Evolutionary conservation across 2,329 filamentous ascomycete genomes (phyloP), one percentile per base, ranked within the genome.

Genomic region (Verticillium tricorpus): DNA sequence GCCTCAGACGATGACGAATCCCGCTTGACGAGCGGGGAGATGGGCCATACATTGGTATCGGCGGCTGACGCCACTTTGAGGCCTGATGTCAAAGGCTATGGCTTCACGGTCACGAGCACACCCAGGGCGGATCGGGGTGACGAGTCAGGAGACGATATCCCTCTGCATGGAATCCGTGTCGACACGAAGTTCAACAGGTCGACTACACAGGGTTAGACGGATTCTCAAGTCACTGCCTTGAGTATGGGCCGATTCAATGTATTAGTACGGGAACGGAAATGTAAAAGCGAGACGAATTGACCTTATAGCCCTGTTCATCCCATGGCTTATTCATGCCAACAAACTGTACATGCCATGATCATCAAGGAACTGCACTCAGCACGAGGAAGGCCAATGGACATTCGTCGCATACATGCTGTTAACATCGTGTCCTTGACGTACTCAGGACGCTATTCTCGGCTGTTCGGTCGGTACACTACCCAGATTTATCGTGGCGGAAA

Each of bases 161-260:
- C 76, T 1, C 61, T 78, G 40, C 72, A 76, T 40, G 71, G 73
- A 1, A 79, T 79, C 11, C 64, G 72, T n/a, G 74, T 78, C 2
- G 68, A 76, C 2, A 77, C 57, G 15, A 73, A 76, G 11, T 74
- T 79, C 60, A 68, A 70, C 32, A 73, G 69, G 25, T 71, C 71
- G 11, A 34, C 55, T 17, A 57, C 45, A 2, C 45, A 52, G 19
- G 45, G 9, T 14, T 52, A 45, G 45, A 22, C 11, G 45, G 12
- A n/a, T 9, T 1, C 6, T 45, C 15, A 11, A 9, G 19, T 8
- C 2, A 28, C 9, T 52, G 19, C 1, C 11, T 22, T 9, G 8
- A 9, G 39, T 22, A 17, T 45, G 3, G n/a, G 45, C 7, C 5
- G 8, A 12, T 25, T 7, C 5, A 12, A 12, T 52, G 19, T 52